Evolutionary conservation across 345 rosid species (phyloP).

Genomic region (Pistacia integerrima): DNA sequence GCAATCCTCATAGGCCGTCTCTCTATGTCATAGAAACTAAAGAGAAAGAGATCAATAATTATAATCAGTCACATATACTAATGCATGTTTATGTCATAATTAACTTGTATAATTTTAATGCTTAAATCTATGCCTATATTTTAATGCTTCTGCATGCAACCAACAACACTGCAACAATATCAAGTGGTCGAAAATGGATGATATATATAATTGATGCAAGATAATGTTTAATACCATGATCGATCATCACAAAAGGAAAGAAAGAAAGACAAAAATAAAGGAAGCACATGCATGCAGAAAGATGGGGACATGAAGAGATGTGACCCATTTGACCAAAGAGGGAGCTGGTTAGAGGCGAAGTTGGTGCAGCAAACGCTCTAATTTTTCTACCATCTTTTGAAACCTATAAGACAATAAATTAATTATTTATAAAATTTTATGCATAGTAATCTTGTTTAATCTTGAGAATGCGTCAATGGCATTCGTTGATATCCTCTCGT

Average conservation of each 20-base stretch:
- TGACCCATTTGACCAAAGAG: conserved; percentile 38
- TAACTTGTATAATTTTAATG: too few relatives aligned
- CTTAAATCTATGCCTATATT: too few relatives aligned
- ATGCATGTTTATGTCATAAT: too few relatives aligned
- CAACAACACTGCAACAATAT: too few relatives aligned
- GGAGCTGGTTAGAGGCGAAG: conserved; percentile 48
- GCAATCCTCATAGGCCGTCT: conserved; percentile 18
- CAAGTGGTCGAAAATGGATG: neutral
- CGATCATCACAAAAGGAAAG: neutral
- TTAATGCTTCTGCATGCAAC: too few relatives aligned
- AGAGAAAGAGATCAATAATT: neutral
- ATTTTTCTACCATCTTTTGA: conserved; percentile 31
- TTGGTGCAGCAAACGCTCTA: conserved; percentile 46
- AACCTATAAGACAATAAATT: conserved; percentile 9
- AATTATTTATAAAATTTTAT: neutral
- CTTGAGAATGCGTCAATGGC: conserved; percentile 22
- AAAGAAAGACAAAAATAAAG: neutral
- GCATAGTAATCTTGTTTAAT: conserved; percentile 7
- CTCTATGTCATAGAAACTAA: neutral
- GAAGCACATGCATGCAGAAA: conserved; percentile 4
- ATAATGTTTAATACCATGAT: neutral
- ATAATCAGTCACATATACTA: too few relatives aligned
- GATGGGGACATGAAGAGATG: conserved; percentile 24
- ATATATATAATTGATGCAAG: neutral
- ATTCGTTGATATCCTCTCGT: conserved; percentile 20